Base-by-base conservation (phyloP, 441 rosid species). In the Corymbia citriodora region DNA sequence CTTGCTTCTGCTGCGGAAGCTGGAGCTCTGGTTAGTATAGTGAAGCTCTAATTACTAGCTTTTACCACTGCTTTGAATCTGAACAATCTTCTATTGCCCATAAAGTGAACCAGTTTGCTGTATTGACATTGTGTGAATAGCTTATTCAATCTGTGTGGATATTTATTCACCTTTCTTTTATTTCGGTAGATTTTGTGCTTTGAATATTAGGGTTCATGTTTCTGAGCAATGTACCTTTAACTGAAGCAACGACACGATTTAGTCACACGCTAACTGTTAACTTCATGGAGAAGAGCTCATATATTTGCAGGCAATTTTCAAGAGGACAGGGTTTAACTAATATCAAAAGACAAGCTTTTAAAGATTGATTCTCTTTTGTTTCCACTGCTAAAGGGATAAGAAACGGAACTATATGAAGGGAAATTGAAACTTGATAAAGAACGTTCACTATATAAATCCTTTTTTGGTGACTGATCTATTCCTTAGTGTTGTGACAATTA, bases 1-100 rank as follows among this genome's bases (percentile, higher is more conserved):
- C 98, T 98, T 89, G 97, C 96, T 93, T 96, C 99, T 91, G 98
- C 99, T 88, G 99, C 99, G 88, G 99, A 98, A 95, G 99, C 99
- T 82, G 99, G 99, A 90, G 97, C 94, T 93, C 93, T 98, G 97
- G 99, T 98, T 54, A 93, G 97, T 92, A 82, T 54, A 63, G 85
- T 45, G 85, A 79, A 79, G n/a, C 89, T 82, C 91, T 55, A 90
- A 87, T 81, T 87, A 92, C 89, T 74, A 63, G 61, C 21, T 63
- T 45, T 83, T 3, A 1, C 55, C 17, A 36, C 45, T 70, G 74
- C 65, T 52, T 90, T 45, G 55, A 70, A 70, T 79, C 52, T 40
- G 6, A 23, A 23, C 18, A 40, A 45, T 79, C 52, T 79, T 52
- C 16, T 79, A n/a, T 45, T 79, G 85, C n/a, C n/a, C 85, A 79